These are phyloP conservation scores for Anthoceros angustus DNA, from an alignment of 225 moss, liverwort and hornwort genomes.

Conservation along the genomic window DNA sequence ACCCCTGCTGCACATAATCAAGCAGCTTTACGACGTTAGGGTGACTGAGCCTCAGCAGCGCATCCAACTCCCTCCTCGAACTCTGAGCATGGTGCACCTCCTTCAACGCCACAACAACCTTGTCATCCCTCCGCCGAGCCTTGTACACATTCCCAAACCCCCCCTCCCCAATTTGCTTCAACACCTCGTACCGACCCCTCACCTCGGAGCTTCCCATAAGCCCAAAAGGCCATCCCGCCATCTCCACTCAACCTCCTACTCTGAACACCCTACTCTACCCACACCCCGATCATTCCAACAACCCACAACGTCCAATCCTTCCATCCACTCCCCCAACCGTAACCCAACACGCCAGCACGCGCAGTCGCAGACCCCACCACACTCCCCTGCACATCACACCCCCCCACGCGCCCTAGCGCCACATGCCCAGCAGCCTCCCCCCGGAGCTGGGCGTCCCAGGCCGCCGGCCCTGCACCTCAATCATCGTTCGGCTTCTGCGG, in stretches of 20 bases:
- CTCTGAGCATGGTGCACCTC: slow-evolving; percentile 65
- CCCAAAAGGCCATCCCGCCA: slow-evolving; percentile 43
- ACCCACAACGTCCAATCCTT: too few species aligned
- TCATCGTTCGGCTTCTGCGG: slow-evolving; percentile 14
- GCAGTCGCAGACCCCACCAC: too few species aligned
- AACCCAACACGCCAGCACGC: too few species aligned
- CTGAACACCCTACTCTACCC: too few species aligned
- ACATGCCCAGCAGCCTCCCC: too few species aligned
- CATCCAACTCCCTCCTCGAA: slow-evolving; percentile 60
- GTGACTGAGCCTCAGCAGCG: slow-evolving; percentile 59
- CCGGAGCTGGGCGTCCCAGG: too few species aligned
- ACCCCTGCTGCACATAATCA: slow-evolving; percentile 70
- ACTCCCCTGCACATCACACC: too few species aligned
- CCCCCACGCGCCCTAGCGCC: too few species aligned
- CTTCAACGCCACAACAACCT: slow-evolving; percentile 65
- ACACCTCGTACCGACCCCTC: slow-evolving; percentile 64
- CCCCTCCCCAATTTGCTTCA: slow-evolving; percentile 84
- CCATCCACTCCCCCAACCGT: too few species aligned
- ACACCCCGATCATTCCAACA: too few species aligned
- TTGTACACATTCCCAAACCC: slow-evolving; percentile 73
- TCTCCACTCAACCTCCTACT: too few species aligned
- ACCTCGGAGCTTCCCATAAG: slow-evolving; percentile 72
- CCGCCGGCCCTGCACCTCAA: too few species aligned
- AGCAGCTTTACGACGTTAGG: slow-evolving; percentile 66
- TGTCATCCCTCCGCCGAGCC: slow-evolving; percentile 58